Conservation (phyloP, 148 eudicot genomes). For the Diospyros lotus region DNA sequence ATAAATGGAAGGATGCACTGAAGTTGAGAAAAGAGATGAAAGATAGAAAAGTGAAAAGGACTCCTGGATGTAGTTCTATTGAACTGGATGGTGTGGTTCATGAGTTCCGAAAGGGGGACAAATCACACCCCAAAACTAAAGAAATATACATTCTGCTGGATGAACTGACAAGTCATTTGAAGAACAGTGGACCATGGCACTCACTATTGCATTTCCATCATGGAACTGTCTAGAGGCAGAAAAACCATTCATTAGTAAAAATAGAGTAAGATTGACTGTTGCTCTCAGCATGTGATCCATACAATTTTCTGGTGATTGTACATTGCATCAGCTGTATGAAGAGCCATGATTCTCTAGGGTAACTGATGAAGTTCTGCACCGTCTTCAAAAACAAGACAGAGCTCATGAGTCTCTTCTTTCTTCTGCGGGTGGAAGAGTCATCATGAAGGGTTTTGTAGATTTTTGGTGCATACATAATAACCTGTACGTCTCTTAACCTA, state of each 20-base stretch:
- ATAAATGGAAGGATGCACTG: slow-evolving; percentile 20
- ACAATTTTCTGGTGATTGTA: no score
- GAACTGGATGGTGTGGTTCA: slow-evolving; percentile 25
- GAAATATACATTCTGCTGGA: slow-evolving; percentile 15
- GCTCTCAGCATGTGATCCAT: not conserved
- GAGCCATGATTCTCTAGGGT: no score
- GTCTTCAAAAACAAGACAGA: no score
- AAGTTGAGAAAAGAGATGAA: slow-evolving; percentile 23
- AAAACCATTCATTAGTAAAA: no score
- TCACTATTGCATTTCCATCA: not conserved
- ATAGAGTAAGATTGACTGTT: no score
- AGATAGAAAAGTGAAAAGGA: slow-evolving; percentile 15
- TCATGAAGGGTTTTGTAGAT: no score
- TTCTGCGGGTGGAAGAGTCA: no score
- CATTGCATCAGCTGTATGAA: no score
- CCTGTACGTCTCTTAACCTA: no score
- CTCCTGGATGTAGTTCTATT: slow-evolving; percentile 29
- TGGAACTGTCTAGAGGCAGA: not conserved
- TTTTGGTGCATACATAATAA: no score
- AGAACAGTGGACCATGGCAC: not conserved
- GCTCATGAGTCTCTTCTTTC: no score
- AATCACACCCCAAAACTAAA: slow-evolving; percentile 16
- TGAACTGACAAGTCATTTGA: slow-evolving; percentile 13
- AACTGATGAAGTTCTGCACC: no score
- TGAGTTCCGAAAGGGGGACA: slow-evolving; percentile 29